Conservation (phyloP, 805 yeast genomes). For the Metschnikowia koreensis region DNA sequence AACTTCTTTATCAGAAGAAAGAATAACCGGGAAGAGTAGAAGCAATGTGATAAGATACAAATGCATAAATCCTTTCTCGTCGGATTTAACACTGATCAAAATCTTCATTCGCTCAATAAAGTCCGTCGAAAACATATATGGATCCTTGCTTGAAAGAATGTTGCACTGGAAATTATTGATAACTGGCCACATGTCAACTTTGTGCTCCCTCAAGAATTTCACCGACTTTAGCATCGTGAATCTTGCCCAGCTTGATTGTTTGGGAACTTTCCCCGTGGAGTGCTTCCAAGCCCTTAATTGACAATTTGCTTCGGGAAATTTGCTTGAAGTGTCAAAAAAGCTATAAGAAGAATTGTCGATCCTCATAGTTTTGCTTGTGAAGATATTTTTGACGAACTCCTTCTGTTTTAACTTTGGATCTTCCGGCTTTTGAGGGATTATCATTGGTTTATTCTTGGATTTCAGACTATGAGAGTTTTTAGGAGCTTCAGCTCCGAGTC, state of each 20-base stretch:
- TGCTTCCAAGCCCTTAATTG: neutral
- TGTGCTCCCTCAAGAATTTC: neutral
- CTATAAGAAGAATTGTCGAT: neutral
- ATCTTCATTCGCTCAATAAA: neutral
- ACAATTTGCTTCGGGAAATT: neutral
- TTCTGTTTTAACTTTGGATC: too few species aligned
- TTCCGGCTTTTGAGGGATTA: neutral
- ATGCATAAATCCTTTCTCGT: neutral
- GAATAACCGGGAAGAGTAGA: neutral
- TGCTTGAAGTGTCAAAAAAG: neutral
- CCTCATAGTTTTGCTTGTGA: too few species aligned
- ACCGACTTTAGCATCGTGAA: neutral
- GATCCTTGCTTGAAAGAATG: neutral
- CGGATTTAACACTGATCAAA: neutral
- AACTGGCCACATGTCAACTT: neutral
- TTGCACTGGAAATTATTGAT: neutral
- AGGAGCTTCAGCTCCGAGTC: slow-evolving; percentile 7
- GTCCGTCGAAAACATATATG: neutral
- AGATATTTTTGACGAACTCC: too few species aligned
- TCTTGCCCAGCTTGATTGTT: neutral
- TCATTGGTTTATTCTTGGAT: neutral
- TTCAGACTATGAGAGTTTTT: neutral
- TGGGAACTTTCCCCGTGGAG: neutral
- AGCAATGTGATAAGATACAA: neutral
- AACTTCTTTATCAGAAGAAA: neutral